A percentile compares a stretch with the other conserved stretches of the same genome.
These are phyloP conservation scores for Sporobolomyces pararoseus DNA, from an alignment of 768 basidiomycete genomes.

Conservation along the genomic window DNA sequence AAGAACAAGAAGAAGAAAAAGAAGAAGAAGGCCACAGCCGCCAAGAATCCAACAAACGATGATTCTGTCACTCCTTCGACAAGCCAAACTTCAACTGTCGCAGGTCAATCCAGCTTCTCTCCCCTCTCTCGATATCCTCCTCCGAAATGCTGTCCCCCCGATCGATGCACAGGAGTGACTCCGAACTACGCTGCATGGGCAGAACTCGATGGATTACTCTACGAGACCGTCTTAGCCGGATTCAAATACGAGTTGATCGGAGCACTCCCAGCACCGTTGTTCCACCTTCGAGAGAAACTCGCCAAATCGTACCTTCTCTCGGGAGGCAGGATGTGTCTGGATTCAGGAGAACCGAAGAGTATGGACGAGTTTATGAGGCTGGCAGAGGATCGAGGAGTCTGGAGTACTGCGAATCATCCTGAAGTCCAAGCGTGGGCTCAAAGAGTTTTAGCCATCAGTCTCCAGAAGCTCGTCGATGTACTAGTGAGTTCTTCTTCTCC, in stretches of 20 bases:
- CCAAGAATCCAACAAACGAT: background rate
- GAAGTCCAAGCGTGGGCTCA: slow-evolving; percentile 36
- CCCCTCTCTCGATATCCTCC: slow-evolving; percentile 28
- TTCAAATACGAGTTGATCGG: slow-evolving; percentile 43
- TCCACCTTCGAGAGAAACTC: slow-evolving; percentile 30
- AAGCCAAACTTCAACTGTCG: too few relatives aligned
- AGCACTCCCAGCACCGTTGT: slow-evolving; percentile 23
- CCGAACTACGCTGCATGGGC: slow-evolving; percentile 20
- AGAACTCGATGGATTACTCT: slow-evolving; percentile 35
- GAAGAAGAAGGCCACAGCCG: slow-evolving; percentile 26
- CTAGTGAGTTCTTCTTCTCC: slow-evolving; percentile 14
- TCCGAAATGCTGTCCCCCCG: slow-evolving; percentile 35
- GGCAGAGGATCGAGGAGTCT: slow-evolving; percentile 28
- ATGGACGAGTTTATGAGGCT: slow-evolving; percentile 32
- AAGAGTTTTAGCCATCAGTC: slow-evolving; percentile 32
- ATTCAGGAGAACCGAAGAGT: slow-evolving; percentile 26
- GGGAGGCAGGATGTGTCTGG: slow-evolving; percentile 35
- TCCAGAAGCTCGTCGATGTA: slow-evolving; percentile 41
- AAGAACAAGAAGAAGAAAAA: slow-evolving; percentile 20
- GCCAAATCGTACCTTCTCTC: slow-evolving; percentile 36
- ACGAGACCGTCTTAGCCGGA: slow-evolving; percentile 35
- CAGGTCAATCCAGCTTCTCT: background rate
- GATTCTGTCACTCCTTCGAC: too few relatives aligned
- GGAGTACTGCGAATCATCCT: slow-evolving; percentile 24
- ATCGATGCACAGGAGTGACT: slow-evolving; percentile 29